A percentile compares a stretch with the other conserved stretches of the same genome.
These are phyloP conservation scores for Solanum clarkiae DNA, from an alignment of 257 asterid species.

Conservation along the genomic window DNA sequence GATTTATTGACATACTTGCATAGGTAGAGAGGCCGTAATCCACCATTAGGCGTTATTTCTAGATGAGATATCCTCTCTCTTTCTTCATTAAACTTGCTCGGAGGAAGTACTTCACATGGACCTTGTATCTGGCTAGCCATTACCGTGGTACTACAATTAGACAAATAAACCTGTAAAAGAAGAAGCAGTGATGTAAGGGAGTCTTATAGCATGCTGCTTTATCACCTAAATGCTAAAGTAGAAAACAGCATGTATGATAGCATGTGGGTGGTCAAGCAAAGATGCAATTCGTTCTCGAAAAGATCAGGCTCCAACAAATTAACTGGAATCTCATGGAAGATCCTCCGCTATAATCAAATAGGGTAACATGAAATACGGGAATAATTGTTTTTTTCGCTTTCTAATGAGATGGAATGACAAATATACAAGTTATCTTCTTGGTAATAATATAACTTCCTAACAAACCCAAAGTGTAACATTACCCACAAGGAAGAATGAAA, in stretches of 20 bases:
- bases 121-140: conserved; percentile 68
- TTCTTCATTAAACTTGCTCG: conserved; percentile 67
- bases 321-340: background rate
- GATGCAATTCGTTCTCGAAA: background rate
- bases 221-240: background rate
- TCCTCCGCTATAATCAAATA: background rate
- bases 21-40: conserved; percentile 50
- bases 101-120: conserved; percentile 77
- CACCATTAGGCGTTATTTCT: conserved; percentile 25
- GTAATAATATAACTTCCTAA: background rate
- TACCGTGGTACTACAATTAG: conserved; percentile 38
- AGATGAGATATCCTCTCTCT: conserved; percentile 44
- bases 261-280: background rate
- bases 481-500: background rate
- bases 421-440: background rate
- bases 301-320: background rate
- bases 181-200: background rate
- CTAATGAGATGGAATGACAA: background rate
- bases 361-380: background rate
- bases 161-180: conserved; percentile 68
- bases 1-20: conserved; percentile 65
- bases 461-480: background rate
- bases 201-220: background rate
- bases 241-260: background rate
- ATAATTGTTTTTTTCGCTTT: background rate